phyloP scores from a whole-genome alignment of 2,329 filamentous ascomycete genomes.

The Fusarium ambrosium region DNA sequence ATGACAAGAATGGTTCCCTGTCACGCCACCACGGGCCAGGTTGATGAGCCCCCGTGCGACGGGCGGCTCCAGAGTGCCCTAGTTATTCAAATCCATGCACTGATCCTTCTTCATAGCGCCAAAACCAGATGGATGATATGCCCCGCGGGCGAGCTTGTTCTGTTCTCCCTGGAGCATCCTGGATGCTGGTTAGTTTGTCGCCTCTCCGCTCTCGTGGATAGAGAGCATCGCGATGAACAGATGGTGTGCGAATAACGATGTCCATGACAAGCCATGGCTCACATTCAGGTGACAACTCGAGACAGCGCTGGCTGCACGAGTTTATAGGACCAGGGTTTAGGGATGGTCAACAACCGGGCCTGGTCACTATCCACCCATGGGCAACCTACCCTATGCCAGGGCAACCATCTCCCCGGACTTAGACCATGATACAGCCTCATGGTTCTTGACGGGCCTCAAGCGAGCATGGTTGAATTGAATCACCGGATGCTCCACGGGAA shows the following conservation, averaged over 20 bases:
- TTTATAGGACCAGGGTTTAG: neutral
- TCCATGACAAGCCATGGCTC: neutral
- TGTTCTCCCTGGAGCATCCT: neutral
- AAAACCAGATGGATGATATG: neutral
- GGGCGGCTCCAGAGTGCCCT: neutral
- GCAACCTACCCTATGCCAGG: neutral
- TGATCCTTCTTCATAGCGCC: neutral
- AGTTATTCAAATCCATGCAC: neutral
- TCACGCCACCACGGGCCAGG: slow-evolving; percentile 3
- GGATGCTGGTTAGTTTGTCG: neutral
- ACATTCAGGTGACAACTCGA: neutral
- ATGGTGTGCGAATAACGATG: neutral
- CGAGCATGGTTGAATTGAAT: neutral
- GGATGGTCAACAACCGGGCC: neutral
- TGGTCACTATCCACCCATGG: neutral
- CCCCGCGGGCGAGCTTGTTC: neutral
- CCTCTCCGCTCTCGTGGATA: neutral
- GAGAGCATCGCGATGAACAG: neutral
- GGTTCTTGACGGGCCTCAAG: neutral
- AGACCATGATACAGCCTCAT: neutral
- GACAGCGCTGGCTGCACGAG: neutral
- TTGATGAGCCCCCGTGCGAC: neutral
- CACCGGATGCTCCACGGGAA: neutral
- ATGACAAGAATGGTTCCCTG: neutral
- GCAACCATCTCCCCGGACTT: neutral